These are phyloP conservation scores for Phytophthora melonis DNA, from an alignment of 352 stramenopile genomes.

Conservation along the genomic window DNA sequence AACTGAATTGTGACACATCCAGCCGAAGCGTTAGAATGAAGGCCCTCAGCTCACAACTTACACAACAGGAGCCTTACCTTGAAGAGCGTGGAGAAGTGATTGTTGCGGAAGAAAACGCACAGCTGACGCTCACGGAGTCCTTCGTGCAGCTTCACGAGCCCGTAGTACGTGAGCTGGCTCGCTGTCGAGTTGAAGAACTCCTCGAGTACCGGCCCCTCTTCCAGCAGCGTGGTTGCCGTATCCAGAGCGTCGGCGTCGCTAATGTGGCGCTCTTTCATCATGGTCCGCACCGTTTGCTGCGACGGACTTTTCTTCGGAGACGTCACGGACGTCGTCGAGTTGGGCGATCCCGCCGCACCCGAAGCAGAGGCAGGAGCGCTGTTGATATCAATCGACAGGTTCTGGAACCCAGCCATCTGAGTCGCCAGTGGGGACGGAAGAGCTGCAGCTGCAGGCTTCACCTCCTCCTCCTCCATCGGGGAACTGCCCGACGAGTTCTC, in stretches of 20 bases:
- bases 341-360: conserved; percentile 9
- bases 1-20: conserved; percentile 55
- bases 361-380: conserved; percentile 2
- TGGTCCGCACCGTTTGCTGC: conserved; percentile 68
- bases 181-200: conserved; percentile 92
- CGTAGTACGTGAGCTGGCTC: conserved; percentile 96
- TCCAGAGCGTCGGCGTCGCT: conserved; percentile 72
- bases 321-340: conserved; percentile 31
- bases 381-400: conserved; percentile 60
- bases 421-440: conserved; percentile 22
- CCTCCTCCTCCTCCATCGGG: conserved; percentile 25
- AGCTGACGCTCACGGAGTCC: conserved; percentile 92
- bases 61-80: no score
- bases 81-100: conserved; percentile 98
- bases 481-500: conserved; percentile 4
- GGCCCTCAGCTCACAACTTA: no score
- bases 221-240: conserved; percentile 68
- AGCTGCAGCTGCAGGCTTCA: conserved; percentile 17
- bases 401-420: conserved; percentile 31
- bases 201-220: conserved; percentile 85
- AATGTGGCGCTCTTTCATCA: conserved; percentile 83
- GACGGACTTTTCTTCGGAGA: conserved; percentile 71
- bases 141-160: conserved; percentile 93
- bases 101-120: conserved; percentile 99
- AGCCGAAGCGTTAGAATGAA: conserved; percentile 7